Base-by-base conservation (phyloP, 2,329 filamentous ascomycete species). In the Ophiostoma montium region DNA sequence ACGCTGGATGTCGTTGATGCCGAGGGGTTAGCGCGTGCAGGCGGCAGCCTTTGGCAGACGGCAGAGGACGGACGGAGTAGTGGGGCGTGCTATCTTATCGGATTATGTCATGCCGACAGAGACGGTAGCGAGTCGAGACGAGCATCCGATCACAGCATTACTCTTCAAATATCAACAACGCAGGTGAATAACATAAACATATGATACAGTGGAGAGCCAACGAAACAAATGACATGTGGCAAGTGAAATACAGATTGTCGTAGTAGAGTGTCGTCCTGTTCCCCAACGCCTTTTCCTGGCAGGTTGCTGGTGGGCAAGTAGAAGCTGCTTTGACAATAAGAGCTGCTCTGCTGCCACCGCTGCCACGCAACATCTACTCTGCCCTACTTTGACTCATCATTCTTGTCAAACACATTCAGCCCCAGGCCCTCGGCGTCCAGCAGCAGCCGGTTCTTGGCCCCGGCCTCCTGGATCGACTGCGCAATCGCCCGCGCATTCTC, bases 401-500 rank as follows among this genome's bases (percentile, higher is more conserved):
- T 59, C 13, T 64, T 62, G 51, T 77, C 75, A 61, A 80, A 79
- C 31, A 98, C 86, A 61, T 98, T 95, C 61, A 98, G 70, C 46
- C 92, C 92, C 59, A 98, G 70, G 41, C 89, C 92, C 64, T 92
- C 83, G 7, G 86, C 78, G 62, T 98, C 92, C 55, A 98, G 75
- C 68, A 95, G 87, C 59, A 98, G 73, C 70, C 92, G 92, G 74
- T 98, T 98, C 71, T 81, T 82, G 64, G 86, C 82, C 52, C 86
- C 85, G 51, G 75, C 76, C 66, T 94, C 87, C 67, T 95, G 86
- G 60, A 98, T 66, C 58, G 94, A 82, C 58, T 75, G 67, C n/a
- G 92, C 92, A 67, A 98, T 94, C 50, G 79, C 76, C 57, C 86
- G 78, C 7, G 92, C 92, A 61, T 95, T 98, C 72, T 98, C 92